phyloP scores from a whole-genome alignment of 306 rosid genomes.

The Prunus fruticosa region DNA sequence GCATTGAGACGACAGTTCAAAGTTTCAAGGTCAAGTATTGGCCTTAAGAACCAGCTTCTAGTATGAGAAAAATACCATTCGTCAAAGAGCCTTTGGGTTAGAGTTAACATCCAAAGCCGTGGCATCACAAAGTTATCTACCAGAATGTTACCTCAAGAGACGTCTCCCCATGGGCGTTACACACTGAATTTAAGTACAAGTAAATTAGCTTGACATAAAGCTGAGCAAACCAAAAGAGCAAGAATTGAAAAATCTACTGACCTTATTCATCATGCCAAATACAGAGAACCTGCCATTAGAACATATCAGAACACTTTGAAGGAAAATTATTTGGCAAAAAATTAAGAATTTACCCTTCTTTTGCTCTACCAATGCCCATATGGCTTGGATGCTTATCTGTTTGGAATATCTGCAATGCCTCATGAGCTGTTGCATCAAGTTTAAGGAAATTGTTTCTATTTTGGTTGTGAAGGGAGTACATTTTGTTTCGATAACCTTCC shows the following conservation, averaged over 20 bases:
- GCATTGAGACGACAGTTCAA: conserved; percentile 76
- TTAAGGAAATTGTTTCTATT: conserved; percentile 83
- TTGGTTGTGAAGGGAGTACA: conserved; percentile 50
- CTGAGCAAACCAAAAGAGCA: not conserved
- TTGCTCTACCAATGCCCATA: conserved; percentile 98
- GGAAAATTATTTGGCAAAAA: conserved; percentile 13
- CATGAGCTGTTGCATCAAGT: conserved; percentile 89
- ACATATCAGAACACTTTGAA: conserved; percentile 22
- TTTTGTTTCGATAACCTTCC: conserved; percentile 10
- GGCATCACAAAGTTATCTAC: conserved; percentile 5
- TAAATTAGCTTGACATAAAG: conserved; percentile 26
- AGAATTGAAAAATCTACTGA: conserved; percentile 34
- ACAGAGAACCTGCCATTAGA: conserved; percentile 77
- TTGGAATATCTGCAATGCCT: conserved; percentile 97
- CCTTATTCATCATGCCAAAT: conserved; percentile 98
- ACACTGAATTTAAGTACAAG: conserved; percentile 52
- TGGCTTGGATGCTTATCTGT: conserved; percentile 96
- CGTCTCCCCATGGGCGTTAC: conserved; percentile 90
- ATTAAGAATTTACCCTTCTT: conserved; percentile 79
- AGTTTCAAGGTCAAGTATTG: conserved; percentile 82
- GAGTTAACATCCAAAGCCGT: conserved; percentile 3
- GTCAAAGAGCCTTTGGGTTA: not conserved
- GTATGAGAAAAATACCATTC: conserved; percentile 8
- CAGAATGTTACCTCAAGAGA: conserved; percentile 66
- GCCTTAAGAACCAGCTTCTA: conserved; percentile 96